Conservation (phyloP, 2,329 filamentous ascomycete genomes). For the Endoconidiophora polonica region DNA sequence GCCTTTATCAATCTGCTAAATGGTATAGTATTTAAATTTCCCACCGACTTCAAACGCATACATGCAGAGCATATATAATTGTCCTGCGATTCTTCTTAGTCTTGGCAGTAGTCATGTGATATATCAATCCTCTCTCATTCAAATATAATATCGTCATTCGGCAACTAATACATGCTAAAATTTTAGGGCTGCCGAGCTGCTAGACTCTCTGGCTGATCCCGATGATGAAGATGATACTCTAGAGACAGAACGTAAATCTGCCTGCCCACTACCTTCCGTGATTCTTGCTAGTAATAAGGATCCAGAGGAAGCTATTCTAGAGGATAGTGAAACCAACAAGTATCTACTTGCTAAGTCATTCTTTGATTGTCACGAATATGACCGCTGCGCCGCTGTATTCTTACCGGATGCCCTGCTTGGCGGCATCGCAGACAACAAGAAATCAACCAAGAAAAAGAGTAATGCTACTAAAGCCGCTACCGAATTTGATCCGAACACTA, state of each 20-base stretch:
- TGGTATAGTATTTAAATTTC: constrained; percentile 40
- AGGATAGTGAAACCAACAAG: constrained; percentile 62
- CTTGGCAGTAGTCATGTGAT: neutral
- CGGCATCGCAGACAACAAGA: constrained; percentile 35
- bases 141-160: neutral
- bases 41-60: neutral
- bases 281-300: constrained; percentile 44
- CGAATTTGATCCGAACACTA: no score
- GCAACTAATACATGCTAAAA: neutral
- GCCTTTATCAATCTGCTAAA: constrained; percentile 90
- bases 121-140: neutral
- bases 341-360: constrained; percentile 86
- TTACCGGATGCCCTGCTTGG: constrained; percentile 65
- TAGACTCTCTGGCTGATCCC: constrained; percentile 59
- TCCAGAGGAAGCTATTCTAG: constrained; percentile 55
- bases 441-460: constrained; percentile 13
- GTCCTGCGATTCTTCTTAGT: no score
- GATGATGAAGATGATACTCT: constrained; percentile 31
- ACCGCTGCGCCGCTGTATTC: constrained; percentile 81
- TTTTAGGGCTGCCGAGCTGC: constrained; percentile 76
- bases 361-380: constrained; percentile 89
- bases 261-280: constrained; percentile 25
- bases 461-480: neutral
- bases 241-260: constrained; percentile 17
- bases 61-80: neutral